Base-by-base conservation (phyloP, 1,284 basidiomycete species). In the Phlebopus sp. region DNA sequence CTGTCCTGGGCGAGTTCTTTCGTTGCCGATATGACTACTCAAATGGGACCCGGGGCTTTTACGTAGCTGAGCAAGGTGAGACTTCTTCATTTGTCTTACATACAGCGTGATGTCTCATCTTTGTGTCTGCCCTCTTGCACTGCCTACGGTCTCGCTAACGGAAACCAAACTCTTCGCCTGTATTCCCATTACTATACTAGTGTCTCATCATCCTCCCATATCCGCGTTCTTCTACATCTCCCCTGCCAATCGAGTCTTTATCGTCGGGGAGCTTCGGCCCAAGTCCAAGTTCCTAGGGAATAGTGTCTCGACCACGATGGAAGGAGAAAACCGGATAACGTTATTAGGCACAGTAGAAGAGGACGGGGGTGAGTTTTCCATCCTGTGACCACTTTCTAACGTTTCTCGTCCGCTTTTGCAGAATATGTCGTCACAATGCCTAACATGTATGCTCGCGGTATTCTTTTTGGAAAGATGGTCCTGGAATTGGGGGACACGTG, bases 221-320 rank as follows among this genome's bases (percentile, higher is more conserved):
- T 97, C 93, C 47, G 96, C 95, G 9, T 99, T 96, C 74, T 96
- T 89, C 76, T 99, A 98, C 69, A 81, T 92, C 48, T 95, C 93
- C 1, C 96, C 95, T n/a, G 86, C 84, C 51, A 97, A 97, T 70
- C 79, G 78, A 55, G 72, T 90, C 39, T 71, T 71, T 49, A 90
- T 99, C 58, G 82, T 93, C 53, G 97, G 97, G 36, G 97, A 99
- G 67, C 79, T 99, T 46, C 84, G 91, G 61, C 96, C 96, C 31
- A 98, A 97, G 73, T 91, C 87, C 47, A 94, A 87, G 69, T 99
- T 99, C 72, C 75, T 99, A 45, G 97, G 97, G 4, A 99, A 99
- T 70, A 92, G 88, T 55, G 94, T 96, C 6, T 90, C 91, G 46
- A 97, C 92, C 19, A 86, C 79, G 47, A 97, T 98, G 94, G 96